Base-by-base conservation (phyloP, 2,329 filamentous ascomycete species). In the Cephalotrichum gorgonifer region DNA sequence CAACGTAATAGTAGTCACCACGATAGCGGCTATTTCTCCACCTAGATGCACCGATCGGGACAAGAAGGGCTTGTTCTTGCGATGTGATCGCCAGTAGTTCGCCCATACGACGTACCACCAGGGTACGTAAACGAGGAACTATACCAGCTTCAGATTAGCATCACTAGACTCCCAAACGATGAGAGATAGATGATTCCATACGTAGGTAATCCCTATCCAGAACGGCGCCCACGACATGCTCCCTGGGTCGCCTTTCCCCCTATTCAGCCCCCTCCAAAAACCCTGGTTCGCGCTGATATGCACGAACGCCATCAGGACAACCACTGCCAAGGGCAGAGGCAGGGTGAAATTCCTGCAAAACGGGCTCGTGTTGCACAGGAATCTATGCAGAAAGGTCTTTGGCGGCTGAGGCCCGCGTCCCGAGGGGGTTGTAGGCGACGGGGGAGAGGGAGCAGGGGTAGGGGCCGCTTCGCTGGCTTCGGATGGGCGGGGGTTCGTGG, bases 71-170 rank as follows among this genome's bases (percentile, higher is more conserved):
- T 17, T 38, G 9, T 38, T 44, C 17, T 14, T 26, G 12, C 38
- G 47, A 26, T 20, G 12, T 2, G 26, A 8, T 15, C 39, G 47
- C 30, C 47, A 14, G n/a, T 33, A 22, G 39, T 43, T 43, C 26
- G 27, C 38, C 47, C 47, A 49, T 26, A 49, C 47, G 22, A 49
- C 20, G 25, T 31, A 49, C 47, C 47, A 49, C 47, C 47, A 49
- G 12, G 47, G 47, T 8, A 49, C 25, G 23, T 35, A 43, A n/a
- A 49, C 22, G 25, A 49, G 17, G 12, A 39, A 30, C 47, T 49
- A 12, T 11, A n/a, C n/a, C 6, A 35, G 14, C 15, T 39, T 11
- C 22, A 20, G 4, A 28, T 48, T 28, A 14, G 8, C 31, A 20
- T n/a, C 25, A 25, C 22, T 44, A 8, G n/a, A 7, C 30, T 9